Conservation (phyloP, 345 rosid species). For the Trapa bicornis region DNA sequence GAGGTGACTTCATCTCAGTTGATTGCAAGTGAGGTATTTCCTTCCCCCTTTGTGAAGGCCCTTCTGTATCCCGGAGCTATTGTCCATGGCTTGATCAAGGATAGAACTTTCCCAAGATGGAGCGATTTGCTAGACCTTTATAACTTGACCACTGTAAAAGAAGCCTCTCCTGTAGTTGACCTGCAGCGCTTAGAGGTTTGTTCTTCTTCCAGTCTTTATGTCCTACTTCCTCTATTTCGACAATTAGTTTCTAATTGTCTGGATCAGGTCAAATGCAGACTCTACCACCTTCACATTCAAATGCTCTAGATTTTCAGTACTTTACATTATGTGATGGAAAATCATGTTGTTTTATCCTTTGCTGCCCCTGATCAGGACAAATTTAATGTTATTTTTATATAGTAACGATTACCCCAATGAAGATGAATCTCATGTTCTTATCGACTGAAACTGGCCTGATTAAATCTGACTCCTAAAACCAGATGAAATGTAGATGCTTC, state of each 20-base stretch:
- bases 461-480: no score
- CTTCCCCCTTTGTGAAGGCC: constrained; percentile 60
- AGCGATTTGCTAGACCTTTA: constrained; percentile 46
- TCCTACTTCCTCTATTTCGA: constrained; percentile 1
- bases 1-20: constrained; percentile 92
- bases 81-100: constrained; percentile 38
- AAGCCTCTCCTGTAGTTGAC: constrained; percentile 63
- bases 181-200: constrained; percentile 88
- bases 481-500: no score
- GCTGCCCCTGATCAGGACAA: background rate
- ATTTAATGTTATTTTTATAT: no score
- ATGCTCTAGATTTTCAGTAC: background rate
- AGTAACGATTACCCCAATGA: background rate
- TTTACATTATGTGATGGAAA: background rate
- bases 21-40: constrained; percentile 87
- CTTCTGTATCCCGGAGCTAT: constrained; percentile 84
- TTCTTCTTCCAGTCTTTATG: constrained; percentile 3
- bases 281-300: background rate
- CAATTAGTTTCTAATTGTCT: background rate
- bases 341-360: background rate
- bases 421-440: background rate
- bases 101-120: constrained; percentile 67
- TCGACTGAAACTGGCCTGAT: no score
- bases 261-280: background rate
- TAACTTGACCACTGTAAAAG: constrained; percentile 58